Evolutionary conservation across 1,284 basidiomycete genomes (phyloP).

Genomic region (Clitocybe nebularis): DNA sequence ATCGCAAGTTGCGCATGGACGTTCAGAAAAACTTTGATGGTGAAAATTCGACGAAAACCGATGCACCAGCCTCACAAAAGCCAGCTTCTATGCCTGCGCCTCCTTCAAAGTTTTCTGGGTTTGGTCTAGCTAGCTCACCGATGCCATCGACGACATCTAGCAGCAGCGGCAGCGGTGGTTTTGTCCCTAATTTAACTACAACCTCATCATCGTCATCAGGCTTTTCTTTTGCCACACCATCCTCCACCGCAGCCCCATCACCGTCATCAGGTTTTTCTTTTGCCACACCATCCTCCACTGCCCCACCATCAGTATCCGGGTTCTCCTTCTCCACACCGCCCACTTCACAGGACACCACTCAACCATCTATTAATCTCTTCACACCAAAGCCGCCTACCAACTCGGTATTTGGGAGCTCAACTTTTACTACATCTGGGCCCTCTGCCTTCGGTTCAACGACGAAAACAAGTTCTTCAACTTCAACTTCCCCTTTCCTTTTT

Average conservation of each 20-base stretch:
- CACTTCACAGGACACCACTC: slow-evolving; percentile 1
- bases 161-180: slow-evolving; percentile 15
- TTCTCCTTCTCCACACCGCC: slow-evolving; percentile 10
- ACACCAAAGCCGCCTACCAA: not conserved
- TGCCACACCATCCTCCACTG: slow-evolving; percentile 7
- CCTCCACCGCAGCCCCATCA: slow-evolving; percentile 13
- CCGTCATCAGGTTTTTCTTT: slow-evolving; percentile 14
- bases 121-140: slow-evolving; percentile 15
- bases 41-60: slow-evolving; percentile 20
- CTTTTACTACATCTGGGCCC: not conserved
- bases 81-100: slow-evolving; percentile 40
- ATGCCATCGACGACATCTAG: slow-evolving; percentile 13
- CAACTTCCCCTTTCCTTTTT: not conserved
- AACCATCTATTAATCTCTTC: slow-evolving; percentile 6
- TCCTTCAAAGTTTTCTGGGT: slow-evolving; percentile 31
- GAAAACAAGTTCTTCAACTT: not conserved
- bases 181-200: slow-evolving; percentile 15
- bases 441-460: slow-evolving; percentile 7
- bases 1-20: slow-evolving; percentile 55
- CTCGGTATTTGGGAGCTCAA: not conserved
- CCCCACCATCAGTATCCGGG: slow-evolving; percentile 11
- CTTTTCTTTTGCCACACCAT: slow-evolving; percentile 18
- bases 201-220: slow-evolving; percentile 17
- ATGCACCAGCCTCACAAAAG: slow-evolving; percentile 13
- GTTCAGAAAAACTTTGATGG: slow-evolving; percentile 58